These are phyloP conservation scores for Podaxis pistillaris DNA, from an alignment of 768 basidiomycete genomes.

Conservation along the genomic window DNA sequence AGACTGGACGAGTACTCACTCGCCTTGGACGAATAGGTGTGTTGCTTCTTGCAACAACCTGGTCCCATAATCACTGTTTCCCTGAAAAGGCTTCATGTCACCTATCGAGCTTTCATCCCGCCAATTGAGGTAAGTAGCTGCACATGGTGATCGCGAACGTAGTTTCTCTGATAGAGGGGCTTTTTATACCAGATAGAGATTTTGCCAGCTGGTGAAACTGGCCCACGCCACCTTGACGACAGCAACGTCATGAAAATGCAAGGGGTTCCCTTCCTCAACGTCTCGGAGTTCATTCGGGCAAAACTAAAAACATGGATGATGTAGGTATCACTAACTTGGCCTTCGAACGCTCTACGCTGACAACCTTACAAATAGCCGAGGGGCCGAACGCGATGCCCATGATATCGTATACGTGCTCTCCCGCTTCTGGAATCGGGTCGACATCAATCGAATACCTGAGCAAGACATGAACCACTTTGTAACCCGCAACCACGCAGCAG, in stretches of 20 bases:
- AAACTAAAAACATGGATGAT: constrained; percentile 84
- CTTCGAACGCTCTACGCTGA: constrained; percentile 16
- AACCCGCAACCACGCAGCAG: constrained; percentile 52
- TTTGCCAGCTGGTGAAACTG: constrained; percentile 76
- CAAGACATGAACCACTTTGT: constrained; percentile 83
- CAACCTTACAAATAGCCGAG: constrained; percentile 46
- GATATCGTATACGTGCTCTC: constrained; percentile 72
- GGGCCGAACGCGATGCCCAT: constrained; percentile 69
- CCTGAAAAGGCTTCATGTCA: constrained; percentile 60
- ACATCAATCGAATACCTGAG: constrained; percentile 84
- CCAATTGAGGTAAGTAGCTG: constrained; percentile 61
- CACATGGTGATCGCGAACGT: constrained; percentile 5
- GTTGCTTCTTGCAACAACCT: constrained; percentile 16
- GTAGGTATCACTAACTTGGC: constrained; percentile 40
- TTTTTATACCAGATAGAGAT: constrained; percentile 66
- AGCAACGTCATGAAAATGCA: constrained; percentile 67
- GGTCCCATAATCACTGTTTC: constrained; percentile 6
- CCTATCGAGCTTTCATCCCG: constrained; percentile 75
- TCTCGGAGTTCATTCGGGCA: constrained; percentile 83
- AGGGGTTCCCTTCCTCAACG: constrained; percentile 76
- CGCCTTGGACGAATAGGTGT: constrained; percentile 87
- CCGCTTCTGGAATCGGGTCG: constrained; percentile 78
- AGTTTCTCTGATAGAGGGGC: constrained; percentile 8
- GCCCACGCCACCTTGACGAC: constrained; percentile 70
- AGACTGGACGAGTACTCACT: constrained; percentile 64